Conservation (phyloP, 2,329 filamentous ascomycete genomes). For the Teratosphaeriaceae sp. region DNA sequence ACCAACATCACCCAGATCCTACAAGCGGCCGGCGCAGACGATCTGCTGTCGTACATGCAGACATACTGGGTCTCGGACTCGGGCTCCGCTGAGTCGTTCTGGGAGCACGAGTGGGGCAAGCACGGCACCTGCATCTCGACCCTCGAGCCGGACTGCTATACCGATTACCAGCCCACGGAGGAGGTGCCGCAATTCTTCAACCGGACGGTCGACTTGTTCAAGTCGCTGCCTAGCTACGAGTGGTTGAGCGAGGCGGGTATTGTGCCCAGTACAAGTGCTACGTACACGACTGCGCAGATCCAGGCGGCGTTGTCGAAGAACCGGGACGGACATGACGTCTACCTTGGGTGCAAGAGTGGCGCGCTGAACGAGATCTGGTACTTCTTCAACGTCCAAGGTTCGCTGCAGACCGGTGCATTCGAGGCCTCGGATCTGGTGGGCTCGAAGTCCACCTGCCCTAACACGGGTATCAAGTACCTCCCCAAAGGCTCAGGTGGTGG, state of each 20-base stretch:
- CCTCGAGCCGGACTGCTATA: slow-evolving; percentile 58
- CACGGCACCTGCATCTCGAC: slow-evolving; percentile 69
- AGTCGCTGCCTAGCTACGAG: slow-evolving; percentile 57
- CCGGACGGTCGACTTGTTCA: slow-evolving; percentile 58
- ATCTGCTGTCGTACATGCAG: slow-evolving; percentile 59
- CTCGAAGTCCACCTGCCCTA: slow-evolving; percentile 55
- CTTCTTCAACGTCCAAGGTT: slow-evolving; percentile 57
- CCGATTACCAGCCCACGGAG: slow-evolving; percentile 47
- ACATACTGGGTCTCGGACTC: slow-evolving; percentile 65
- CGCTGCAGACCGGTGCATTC: slow-evolving; percentile 55
- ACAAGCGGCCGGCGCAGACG: slow-evolving; percentile 44
- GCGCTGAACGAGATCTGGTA: slow-evolving; percentile 52
- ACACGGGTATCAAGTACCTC: slow-evolving; percentile 56
- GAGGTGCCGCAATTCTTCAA: slow-evolving; percentile 66
- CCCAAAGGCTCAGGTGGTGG: slow-evolving; percentile 44
- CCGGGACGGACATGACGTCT: slow-evolving; percentile 49
- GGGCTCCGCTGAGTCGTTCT: slow-evolving; percentile 57
- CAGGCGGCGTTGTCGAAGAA: slow-evolving; percentile 49
- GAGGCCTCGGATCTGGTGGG: slow-evolving; percentile 48
- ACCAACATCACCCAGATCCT: slow-evolving; percentile 60
- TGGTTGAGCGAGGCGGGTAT: slow-evolving; percentile 57
- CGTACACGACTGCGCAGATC: slow-evolving; percentile 54
- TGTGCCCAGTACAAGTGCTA: slow-evolving; percentile 45
- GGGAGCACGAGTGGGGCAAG: slow-evolving; percentile 47
- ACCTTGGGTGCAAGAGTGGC: slow-evolving; percentile 50